A percentile compares a stretch with the other conserved stretches of the same genome.
Evolutionary conservation across 805 yeast genomes (phyloP).

Genomic region (Komagataella populi): DNA sequence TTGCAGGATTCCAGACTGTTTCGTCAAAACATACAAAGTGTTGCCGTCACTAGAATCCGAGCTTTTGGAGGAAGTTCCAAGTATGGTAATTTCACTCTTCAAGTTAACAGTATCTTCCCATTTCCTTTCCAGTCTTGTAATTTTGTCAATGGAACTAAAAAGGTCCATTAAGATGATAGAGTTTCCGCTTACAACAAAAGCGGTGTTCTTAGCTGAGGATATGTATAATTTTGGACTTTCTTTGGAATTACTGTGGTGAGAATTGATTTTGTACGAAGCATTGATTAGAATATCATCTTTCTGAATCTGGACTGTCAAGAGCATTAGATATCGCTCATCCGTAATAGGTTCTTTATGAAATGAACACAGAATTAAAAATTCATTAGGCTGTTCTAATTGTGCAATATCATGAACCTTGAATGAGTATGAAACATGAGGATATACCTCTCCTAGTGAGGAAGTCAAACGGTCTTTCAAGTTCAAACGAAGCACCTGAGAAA

Average conservation of each 20-base stretch:
- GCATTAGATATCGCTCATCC: slow-evolving; percentile 24
- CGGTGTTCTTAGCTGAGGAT: slow-evolving; percentile 41
- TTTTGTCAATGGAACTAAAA: slow-evolving; percentile 17
- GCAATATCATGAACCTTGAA: slow-evolving; percentile 43
- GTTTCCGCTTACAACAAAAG: slow-evolving; percentile 44
- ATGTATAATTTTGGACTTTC: slow-evolving; percentile 35
- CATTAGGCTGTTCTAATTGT: slow-evolving; percentile 19
- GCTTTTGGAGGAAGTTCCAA: slow-evolving; percentile 36
- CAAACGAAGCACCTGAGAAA: slow-evolving; percentile 15
- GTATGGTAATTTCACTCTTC: slow-evolving; percentile 33
- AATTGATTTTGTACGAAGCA: slow-evolving; percentile 54
- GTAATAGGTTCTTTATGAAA: slow-evolving; percentile 18
- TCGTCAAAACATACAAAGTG: slow-evolving; percentile 24
- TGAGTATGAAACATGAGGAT: slow-evolving; percentile 36
- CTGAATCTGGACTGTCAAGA: slow-evolving; percentile 40
- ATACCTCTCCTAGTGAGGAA: slow-evolving; percentile 18
- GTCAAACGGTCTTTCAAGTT: slow-evolving; percentile 8
- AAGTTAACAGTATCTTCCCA: slow-evolving; percentile 78
- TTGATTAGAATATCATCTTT: slow-evolving; percentile 36
- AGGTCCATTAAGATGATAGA: slow-evolving; percentile 59
- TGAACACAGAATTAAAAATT: slow-evolving; percentile 35
- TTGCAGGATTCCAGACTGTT: slow-evolving; percentile 46
- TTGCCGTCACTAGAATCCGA: background rate
- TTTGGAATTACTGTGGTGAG: slow-evolving; percentile 19
- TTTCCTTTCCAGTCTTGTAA: slow-evolving; percentile 21